Conservation (phyloP, 768 basidiomycete species). For the Mycena olivaceomarginata region DNA sequence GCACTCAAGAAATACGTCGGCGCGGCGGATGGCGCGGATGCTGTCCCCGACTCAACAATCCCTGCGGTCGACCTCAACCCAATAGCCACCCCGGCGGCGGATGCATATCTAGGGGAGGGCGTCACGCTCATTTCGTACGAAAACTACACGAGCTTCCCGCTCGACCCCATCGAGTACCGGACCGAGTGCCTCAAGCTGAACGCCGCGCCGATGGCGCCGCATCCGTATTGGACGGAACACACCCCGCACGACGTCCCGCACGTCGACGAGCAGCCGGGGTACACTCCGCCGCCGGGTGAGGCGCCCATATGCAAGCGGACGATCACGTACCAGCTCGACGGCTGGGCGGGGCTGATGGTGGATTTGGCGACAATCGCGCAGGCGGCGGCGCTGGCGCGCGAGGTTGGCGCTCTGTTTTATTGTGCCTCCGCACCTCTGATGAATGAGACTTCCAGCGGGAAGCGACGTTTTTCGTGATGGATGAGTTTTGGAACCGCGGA, state of each 20-base stretch:
- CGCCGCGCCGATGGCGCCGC: slow-evolving; percentile 66
- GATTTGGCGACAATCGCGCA: slow-evolving; percentile 83
- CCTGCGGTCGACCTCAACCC: not conserved
- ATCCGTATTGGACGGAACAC: slow-evolving; percentile 71
- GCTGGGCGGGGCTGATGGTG: slow-evolving; percentile 77
- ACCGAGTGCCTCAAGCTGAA: slow-evolving; percentile 73
- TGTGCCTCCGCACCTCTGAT: not conserved
- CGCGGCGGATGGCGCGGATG: slow-evolving; percentile 40
- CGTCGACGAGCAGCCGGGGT: slow-evolving; percentile 50
- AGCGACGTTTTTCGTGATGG: slow-evolving; percentile 81
- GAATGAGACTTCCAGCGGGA: slow-evolving; percentile 64
- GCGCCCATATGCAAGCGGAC: slow-evolving; percentile 71
- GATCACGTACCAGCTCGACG: slow-evolving; percentile 84
- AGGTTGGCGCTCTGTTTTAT: slow-evolving; percentile 62
- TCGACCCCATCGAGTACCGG: slow-evolving; percentile 74
- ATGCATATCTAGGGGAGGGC: not conserved
- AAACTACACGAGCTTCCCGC: slow-evolving; percentile 76
- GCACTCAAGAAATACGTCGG: slow-evolving; percentile 67
- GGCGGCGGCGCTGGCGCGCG: slow-evolving; percentile 78
- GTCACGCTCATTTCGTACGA: slow-evolving; percentile 67
- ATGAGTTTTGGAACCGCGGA: slow-evolving; percentile 85
- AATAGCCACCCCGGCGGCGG: slow-evolving; percentile 9
- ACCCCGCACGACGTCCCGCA: slow-evolving; percentile 58
- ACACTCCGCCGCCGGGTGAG: slow-evolving; percentile 45
- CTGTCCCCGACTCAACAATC: slow-evolving; percentile 28